These are phyloP conservation scores for Wickerhamomyces subpelliculosus DNA, from an alignment of 805 yeast genomes.

Conservation along the genomic window DNA sequence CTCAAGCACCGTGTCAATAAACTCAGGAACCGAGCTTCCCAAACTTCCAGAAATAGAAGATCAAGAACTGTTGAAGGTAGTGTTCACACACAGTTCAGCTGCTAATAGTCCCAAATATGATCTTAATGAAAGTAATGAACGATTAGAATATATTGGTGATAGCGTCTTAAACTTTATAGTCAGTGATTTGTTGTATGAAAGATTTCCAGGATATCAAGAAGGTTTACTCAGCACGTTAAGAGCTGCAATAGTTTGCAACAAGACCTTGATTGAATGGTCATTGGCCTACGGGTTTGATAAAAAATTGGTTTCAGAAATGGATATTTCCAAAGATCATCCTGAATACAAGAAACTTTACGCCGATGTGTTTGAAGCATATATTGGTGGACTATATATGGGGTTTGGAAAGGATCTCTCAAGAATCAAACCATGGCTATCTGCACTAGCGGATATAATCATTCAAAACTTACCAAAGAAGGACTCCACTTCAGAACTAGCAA, in stretches of 20 bases:
- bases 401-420: slow-evolving; percentile 33
- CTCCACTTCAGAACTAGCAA: too few relatives aligned
- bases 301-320: slow-evolving; percentile 40
- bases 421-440: slow-evolving; percentile 46
- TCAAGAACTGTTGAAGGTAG: slow-evolving; percentile 48
- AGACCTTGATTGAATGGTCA: slow-evolving; percentile 59
- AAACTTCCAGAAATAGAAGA: slow-evolving; percentile 60
- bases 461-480: slow-evolving; percentile 17
- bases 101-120: slow-evolving; percentile 28
- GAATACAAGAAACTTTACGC: slow-evolving; percentile 66
- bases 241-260: slow-evolving; percentile 61
- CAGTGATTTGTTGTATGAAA: slow-evolving; percentile 53
- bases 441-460: slow-evolving; percentile 27
- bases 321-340: slow-evolving; percentile 32
- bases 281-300: slow-evolving; percentile 54
- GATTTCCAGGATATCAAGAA: slow-evolving; percentile 63
- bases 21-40: too few relatives aligned
- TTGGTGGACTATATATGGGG: slow-evolving; percentile 71
- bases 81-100: slow-evolving; percentile 71
- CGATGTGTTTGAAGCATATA: slow-evolving; percentile 84
- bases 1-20: too few relatives aligned
- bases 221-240: slow-evolving; percentile 71
- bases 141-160: slow-evolving; percentile 82
- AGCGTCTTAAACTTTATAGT: slow-evolving; percentile 62
- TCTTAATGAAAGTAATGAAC: slow-evolving; percentile 42